Percentiles rank a stretch among this genome's conserved stretches.
Evolutionary conservation across 2,329 filamentous ascomycete species (phyloP).

Genomic region (Colletotrichum sp.): DNA sequence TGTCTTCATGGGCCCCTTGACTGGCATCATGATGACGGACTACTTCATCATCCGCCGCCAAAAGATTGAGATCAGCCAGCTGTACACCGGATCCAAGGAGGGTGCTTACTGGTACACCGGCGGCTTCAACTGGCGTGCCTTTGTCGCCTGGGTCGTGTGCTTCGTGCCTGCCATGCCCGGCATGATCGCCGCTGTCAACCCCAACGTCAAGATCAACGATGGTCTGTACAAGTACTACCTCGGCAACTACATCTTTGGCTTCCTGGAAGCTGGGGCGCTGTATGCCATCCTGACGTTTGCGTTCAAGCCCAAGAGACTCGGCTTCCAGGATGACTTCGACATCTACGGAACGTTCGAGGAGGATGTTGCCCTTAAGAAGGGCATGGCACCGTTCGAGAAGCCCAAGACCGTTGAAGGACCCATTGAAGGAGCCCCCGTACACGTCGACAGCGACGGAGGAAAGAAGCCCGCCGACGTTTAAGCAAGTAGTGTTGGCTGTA

Average conservation of each 20-base stretch:
- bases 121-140: conserved; percentile 39
- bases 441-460: not conserved
- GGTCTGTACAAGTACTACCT: conserved; percentile 26
- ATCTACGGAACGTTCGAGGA: conserved; percentile 22
- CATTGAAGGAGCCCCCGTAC: not conserved
- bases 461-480: not conserved
- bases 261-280: conserved; percentile 11
- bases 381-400: conserved; percentile 16
- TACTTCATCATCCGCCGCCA: conserved; percentile 35
- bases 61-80: conserved; percentile 39
- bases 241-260: conserved; percentile 23
- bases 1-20: conserved; percentile 32
- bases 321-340: conserved; percentile 14
- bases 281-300: conserved; percentile 13
- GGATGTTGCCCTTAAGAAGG: conserved; percentile 10
- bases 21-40: conserved; percentile 33
- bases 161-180: conserved; percentile 33
- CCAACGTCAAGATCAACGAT: conserved; percentile 11
- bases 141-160: conserved; percentile 33
- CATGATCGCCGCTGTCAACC: conserved; percentile 26
- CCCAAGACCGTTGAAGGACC: not conserved
- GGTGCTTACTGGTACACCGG: conserved; percentile 42
- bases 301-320: conserved; percentile 14
- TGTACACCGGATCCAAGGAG: conserved; percentile 35
- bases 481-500: not conserved